Conservation (phyloP, 768 basidiomycete species). For the Trametes gibbosa region DNA sequence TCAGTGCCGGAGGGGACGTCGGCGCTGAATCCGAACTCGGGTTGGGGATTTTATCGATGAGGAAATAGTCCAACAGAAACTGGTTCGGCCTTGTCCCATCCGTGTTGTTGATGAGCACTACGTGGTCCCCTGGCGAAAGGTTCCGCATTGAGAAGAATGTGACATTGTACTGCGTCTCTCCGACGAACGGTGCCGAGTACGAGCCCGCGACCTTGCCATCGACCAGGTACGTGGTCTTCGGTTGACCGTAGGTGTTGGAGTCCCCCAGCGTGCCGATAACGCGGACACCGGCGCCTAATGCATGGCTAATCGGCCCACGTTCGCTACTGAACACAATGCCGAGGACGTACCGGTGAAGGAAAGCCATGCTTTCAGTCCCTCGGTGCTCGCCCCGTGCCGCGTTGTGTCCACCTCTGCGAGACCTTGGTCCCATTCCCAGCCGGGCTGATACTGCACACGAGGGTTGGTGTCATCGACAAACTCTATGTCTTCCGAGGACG, state of each 20-base stretch:
- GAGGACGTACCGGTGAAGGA: background rate
- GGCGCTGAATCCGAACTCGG: too few relatives aligned
- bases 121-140: conserved; percentile 3
- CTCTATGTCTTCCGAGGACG: background rate
- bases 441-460: conserved; percentile 6
- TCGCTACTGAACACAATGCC: background rate
- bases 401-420: conserved; percentile 7
- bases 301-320: background rate
- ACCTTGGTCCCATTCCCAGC: conserved; percentile 11
- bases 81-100: conserved; percentile 3
- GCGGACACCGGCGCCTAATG: conserved; percentile 1
- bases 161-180: background rate
- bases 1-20: too few relatives aligned
- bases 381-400: background rate
- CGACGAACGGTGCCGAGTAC: background rate
- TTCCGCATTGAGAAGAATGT: background rate
- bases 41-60: background rate
- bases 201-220: background rate
- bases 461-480: conserved; percentile 7
- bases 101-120: background rate
- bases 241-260: background rate
- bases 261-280: conserved; percentile 5
- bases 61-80: conserved; percentile 9
- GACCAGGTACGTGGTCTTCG: conserved; percentile 1
- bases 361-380: background rate